These are phyloP conservation scores for Periconia sp. DNA, from an alignment of 2,329 filamentous ascomycete species.

Conservation along the genomic window DNA sequence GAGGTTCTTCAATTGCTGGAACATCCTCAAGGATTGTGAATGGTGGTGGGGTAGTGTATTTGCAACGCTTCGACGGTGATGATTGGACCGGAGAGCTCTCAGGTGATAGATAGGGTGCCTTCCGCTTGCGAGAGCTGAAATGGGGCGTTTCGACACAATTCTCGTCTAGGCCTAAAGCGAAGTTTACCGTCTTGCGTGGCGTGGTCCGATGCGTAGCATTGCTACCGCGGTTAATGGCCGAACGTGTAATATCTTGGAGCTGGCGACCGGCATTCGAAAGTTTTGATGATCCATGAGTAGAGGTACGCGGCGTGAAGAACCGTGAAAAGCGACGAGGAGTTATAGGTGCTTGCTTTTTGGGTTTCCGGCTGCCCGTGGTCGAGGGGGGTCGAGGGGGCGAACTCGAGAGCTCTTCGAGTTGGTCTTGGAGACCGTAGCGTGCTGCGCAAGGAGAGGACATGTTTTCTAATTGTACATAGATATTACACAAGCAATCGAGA, in stretches of 20 bases:
- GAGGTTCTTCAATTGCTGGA: conserved; percentile 28
- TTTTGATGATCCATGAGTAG: conserved; percentile 37
- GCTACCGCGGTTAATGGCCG: conserved; percentile 49
- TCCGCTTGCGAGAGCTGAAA: conserved; percentile 42
- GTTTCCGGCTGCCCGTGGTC: conserved; percentile 43
- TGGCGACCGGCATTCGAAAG: conserved; percentile 51
- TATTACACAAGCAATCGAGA: conserved; percentile 8
- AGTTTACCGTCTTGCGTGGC: conserved; percentile 48
- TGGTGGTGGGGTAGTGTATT: conserved; percentile 33
- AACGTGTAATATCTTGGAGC: conserved; percentile 57
- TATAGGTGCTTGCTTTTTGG: conserved; percentile 55
- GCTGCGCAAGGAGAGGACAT: conserved; percentile 37
- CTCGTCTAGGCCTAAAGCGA: conserved; percentile 37
- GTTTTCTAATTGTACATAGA: conserved; percentile 9
- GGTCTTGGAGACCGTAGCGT: conserved; percentile 34
- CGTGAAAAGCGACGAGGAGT: conserved; percentile 59
- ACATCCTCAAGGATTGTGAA: conserved; percentile 42
- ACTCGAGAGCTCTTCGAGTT: conserved; percentile 44
- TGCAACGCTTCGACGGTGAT: conserved; percentile 49
- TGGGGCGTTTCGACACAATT: conserved; percentile 39
- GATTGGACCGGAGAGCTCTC: conserved; percentile 48
- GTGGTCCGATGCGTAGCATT: conserved; percentile 34
- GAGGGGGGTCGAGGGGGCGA: conserved; percentile 43
- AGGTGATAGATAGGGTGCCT: conserved; percentile 45
- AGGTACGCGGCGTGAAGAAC: conserved; percentile 57